Percentiles rank a stretch among this genome's conserved stretches.
phyloP scores from a whole-genome alignment of 1,284 basidiomycete species.

The Abortiporus biennis region DNA sequence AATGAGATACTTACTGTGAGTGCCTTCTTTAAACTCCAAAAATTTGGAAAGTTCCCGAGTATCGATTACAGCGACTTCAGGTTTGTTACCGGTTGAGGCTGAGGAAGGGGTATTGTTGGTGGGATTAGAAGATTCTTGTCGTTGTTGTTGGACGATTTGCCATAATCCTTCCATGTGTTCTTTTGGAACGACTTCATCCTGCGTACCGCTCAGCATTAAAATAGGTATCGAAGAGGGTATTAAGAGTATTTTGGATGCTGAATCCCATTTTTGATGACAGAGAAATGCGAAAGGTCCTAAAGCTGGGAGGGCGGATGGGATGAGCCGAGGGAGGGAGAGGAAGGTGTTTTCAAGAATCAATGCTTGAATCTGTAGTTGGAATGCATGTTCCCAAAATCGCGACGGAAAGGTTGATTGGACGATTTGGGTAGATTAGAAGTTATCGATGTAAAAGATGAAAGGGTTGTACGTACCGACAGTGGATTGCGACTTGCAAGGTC shows the following conservation, averaged over 20 bases:
- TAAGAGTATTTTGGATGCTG: constrained; percentile 59
- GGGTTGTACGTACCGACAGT: constrained; percentile 52
- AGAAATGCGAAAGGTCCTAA: constrained; percentile 77
- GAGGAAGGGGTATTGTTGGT: not conserved
- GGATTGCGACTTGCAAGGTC: constrained; percentile 83
- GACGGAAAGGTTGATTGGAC: too few relatives aligned
- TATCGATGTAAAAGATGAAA: too few relatives aligned
- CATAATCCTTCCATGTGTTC: constrained; percentile 81
- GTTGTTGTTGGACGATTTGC: constrained; percentile 50
- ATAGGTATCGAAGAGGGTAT: constrained; percentile 73
- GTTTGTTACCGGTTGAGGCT: not conserved
- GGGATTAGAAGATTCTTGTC: constrained; percentile 7
- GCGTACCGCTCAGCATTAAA: constrained; percentile 79
- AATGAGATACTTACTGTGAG: constrained; percentile 21
- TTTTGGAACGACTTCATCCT: constrained; percentile 83
- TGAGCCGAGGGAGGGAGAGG: constrained; percentile 71
- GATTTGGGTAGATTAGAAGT: too few relatives aligned
- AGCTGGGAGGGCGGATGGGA: constrained; percentile 78
- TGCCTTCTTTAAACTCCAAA: constrained; percentile 22
- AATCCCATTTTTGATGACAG: constrained; percentile 91
- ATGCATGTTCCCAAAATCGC: not conserved
- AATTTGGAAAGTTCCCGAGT: constrained; percentile 16
- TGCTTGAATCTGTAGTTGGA: constrained; percentile 51
- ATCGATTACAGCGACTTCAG: constrained; percentile 9
- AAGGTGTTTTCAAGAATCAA: constrained; percentile 95